Percentiles rank a stretch among this genome's conserved stretches.
Evolutionary conservation across 2,329 filamentous ascomycete species (phyloP).

Genomic region (Gaeumannomyces sp.): DNA sequence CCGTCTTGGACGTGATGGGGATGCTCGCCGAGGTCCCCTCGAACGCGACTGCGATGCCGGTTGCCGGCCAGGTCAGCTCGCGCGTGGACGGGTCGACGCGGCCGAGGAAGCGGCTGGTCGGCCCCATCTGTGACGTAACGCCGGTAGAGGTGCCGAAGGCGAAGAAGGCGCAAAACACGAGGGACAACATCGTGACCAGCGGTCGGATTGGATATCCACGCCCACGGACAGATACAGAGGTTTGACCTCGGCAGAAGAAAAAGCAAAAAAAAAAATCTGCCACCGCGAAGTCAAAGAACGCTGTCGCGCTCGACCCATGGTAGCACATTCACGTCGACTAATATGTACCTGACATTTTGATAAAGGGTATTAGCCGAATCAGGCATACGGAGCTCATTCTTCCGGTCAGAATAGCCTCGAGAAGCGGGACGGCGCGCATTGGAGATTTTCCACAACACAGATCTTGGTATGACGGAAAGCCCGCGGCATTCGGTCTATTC

Average conservation of each 20-base stretch:
- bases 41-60: constrained; percentile 35
- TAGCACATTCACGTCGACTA: too few species aligned
- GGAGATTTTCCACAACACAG: neutral
- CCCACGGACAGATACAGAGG: too few species aligned
- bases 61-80: constrained; percentile 38
- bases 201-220: neutral
- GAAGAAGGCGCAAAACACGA: too few species aligned
- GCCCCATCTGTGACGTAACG: neutral
- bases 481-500: neutral
- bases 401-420: neutral
- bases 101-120: constrained; percentile 5
- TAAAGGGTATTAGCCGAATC: neutral
- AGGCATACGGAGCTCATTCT: neutral
- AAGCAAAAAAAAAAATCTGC: neutral
- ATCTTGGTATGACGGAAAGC: neutral
- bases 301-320: too few species aligned
- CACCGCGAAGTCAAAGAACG: neutral
- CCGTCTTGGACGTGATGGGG: constrained; percentile 23
- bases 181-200: neutral
- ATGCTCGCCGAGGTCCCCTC: constrained; percentile 33
- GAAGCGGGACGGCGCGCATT: neutral
- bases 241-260: too few species aligned
- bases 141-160: neutral
- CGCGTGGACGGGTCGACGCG: constrained; percentile 33
- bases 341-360: neutral